Conservation (phyloP, 75 land plant species). For the Pinus taeda region DNA sequence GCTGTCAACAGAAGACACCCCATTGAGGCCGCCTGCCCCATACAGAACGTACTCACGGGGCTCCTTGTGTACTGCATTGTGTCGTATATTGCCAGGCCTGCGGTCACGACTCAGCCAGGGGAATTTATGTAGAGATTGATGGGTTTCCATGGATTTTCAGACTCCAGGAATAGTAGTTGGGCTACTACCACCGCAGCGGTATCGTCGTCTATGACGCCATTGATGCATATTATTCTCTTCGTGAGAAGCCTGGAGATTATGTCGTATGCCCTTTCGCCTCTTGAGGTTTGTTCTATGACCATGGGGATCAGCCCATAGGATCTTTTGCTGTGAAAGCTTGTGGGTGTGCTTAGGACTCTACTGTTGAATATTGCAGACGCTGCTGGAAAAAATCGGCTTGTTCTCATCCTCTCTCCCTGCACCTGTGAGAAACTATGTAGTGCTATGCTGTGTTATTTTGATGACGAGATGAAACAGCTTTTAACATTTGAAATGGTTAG, state of each 20-base stretch:
- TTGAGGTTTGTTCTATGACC: constrained; percentile 44
- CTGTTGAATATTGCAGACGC: background rate
- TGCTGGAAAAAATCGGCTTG: background rate
- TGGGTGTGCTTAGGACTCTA: background rate
- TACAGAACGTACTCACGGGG: constrained; percentile 47
- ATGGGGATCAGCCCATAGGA: constrained; percentile 31
- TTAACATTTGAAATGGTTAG: too few species aligned
- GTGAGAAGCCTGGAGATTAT: constrained; percentile 43
- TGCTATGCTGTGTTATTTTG: too few species aligned
- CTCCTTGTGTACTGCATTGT: constrained; percentile 52
- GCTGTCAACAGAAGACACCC: constrained; percentile 45
- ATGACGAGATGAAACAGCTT: too few species aligned
- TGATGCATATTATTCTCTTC: constrained; percentile 44
- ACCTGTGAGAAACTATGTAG: too few species aligned
- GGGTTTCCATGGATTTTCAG: constrained; percentile 45
- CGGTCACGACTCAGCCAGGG: constrained; percentile 42
- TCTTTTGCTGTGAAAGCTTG: background rate
- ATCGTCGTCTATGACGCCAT: constrained; percentile 45
- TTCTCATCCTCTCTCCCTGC: background rate
- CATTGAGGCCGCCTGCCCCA: constrained; percentile 55
- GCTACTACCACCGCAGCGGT: constrained; percentile 50
- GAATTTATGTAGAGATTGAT: constrained; percentile 48
- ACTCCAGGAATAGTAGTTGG: constrained; percentile 44
- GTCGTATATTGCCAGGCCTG: constrained; percentile 44
- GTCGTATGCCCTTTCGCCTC: constrained; percentile 48